Percentiles rank a stretch among this genome's conserved stretches.
Conservation (phyloP, 495 filamentous ascomycete genomes). For the Oleoguttula mirabilis region DNA sequence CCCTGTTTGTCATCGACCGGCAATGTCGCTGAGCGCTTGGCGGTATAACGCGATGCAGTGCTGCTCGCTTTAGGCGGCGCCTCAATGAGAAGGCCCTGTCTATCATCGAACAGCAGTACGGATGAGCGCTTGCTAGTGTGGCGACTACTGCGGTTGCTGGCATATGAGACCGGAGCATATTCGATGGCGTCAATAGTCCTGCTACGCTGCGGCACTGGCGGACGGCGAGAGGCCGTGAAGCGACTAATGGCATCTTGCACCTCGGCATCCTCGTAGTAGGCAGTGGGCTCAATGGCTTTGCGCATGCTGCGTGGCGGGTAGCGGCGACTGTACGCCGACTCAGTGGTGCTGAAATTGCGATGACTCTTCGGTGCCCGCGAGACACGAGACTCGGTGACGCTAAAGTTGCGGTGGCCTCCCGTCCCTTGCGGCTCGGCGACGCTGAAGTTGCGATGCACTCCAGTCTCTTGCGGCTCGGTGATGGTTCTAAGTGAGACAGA, state of each 20-base stretch:
- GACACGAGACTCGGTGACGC: conserved; percentile 7
- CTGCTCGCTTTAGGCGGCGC: too few relatives aligned
- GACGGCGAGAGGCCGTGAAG: conserved; percentile 13
- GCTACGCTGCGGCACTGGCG: conserved; percentile 9
- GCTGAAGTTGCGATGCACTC: conserved; percentile 24
- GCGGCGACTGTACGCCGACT: conserved; percentile 8
- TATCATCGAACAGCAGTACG: too few relatives aligned
- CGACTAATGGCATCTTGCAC: conserved; percentile 18
- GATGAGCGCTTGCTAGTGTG: conserved; percentile 2
- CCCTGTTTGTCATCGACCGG: too few relatives aligned
- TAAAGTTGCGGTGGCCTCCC: conserved; percentile 14
- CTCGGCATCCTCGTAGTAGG: conserved; percentile 15
- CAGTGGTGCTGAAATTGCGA: conserved; percentile 13
- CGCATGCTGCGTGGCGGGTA: conserved; percentile 12
- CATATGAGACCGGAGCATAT: conserved; percentile 1
- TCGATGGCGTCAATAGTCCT: conserved; percentile 15
- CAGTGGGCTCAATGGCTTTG: conserved; percentile 4
- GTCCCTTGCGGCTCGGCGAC: conserved; percentile 11
- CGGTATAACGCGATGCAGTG: too few relatives aligned
- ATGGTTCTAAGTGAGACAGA: neutral
- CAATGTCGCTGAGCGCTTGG: conserved; percentile 2
- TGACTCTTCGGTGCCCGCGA: conserved; percentile 8
- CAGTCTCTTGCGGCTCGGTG: conserved; percentile 1
- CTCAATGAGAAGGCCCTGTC: too few relatives aligned
- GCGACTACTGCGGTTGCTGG: neutral